A percentile compares a stretch with the other conserved stretches of the same genome.
phyloP scores from a whole-genome alignment of 208 protist genomes.

The Leishmania guyanensis region DNA sequence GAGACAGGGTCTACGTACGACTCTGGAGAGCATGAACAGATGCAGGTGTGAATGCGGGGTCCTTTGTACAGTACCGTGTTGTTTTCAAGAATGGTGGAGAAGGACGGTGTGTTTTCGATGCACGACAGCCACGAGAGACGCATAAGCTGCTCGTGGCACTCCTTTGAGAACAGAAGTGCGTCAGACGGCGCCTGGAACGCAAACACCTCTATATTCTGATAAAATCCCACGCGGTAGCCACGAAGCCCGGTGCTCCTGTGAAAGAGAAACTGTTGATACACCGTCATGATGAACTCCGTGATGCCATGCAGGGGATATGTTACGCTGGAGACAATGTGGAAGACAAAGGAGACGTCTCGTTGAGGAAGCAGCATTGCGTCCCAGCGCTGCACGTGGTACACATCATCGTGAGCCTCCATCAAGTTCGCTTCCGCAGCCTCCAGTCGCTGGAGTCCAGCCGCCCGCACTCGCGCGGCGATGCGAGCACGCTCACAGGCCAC shows the following conservation, averaged over 20 bases:
- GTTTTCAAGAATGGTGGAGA: conserved; percentile 50
- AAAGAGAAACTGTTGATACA: conserved; percentile 67
- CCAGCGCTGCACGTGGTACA: conserved; percentile 76
- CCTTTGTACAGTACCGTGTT: conserved; percentile 69
- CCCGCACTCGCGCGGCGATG: conserved; percentile 55
- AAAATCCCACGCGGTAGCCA: conserved; percentile 62
- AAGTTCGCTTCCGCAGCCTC: conserved; percentile 69
- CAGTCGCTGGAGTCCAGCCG: conserved; percentile 62
- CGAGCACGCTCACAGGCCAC: conserved; percentile 63
- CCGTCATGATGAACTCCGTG: conserved; percentile 73
- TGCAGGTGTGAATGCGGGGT: conserved; percentile 84
- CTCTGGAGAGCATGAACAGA: conserved; percentile 78
- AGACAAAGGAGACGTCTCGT: conserved; percentile 82
- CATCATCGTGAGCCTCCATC: conserved; percentile 87
- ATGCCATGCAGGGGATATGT: conserved; percentile 34
- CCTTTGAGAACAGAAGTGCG: conserved; percentile 71
- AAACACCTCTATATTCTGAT: conserved; percentile 64
- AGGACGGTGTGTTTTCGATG: conserved; percentile 30
- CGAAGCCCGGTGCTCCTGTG: conserved; percentile 36
- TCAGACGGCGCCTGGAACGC: conserved; percentile 67
- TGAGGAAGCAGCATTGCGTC: conserved; percentile 67
- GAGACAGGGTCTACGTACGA: conserved; percentile 67
- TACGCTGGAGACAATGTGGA: conserved; percentile 67
- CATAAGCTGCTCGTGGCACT: conserved; percentile 68
- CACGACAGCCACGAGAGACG: conserved; percentile 57